These are phyloP conservation scores for Acrocalymma vagum DNA, from an alignment of 2,329 filamentous ascomycete genomes.

Conservation along the genomic window DNA sequence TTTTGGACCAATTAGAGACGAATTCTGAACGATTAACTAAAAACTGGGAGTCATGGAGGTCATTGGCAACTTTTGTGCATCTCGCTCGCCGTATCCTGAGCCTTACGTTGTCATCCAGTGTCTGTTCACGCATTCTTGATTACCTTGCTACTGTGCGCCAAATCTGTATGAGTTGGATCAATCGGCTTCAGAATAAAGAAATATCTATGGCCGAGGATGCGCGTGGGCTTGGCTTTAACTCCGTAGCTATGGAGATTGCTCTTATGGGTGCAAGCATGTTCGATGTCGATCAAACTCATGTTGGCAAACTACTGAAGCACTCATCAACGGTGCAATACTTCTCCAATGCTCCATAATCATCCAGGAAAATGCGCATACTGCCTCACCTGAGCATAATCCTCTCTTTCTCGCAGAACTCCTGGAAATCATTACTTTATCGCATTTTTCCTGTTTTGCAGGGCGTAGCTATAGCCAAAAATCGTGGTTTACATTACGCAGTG, in stretches of 20 bases:
- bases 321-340: conserved; percentile 11
- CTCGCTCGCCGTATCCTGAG: too few relatives aligned
- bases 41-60: conserved; percentile 42
- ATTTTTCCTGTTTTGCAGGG: conserved; percentile 4
- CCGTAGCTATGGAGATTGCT: conserved; percentile 51
- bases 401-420: conserved; percentile 17
- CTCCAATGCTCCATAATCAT: conserved; percentile 23
- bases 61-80: conserved; percentile 48
- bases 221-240: too few relatives aligned
- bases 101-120: too few relatives aligned
- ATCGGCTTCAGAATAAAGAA: too few relatives aligned
- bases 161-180: too few relatives aligned
- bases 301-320: conserved; percentile 34
- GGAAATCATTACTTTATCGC: conserved; percentile 15
- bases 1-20: conserved; percentile 8
- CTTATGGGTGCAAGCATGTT: conserved; percentile 55
- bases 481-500: conserved; percentile 6
- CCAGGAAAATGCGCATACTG: conserved; percentile 13
- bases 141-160: too few relatives aligned
- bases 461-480: background rate
- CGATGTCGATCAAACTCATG: conserved; percentile 47
- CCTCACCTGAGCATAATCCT: conserved; percentile 7
- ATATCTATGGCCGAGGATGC: too few relatives aligned
- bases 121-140: too few relatives aligned
- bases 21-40: conserved; percentile 7